Conservation (phyloP, 225 moss, liverwort and hornwort species). For the Rhytidiadelphus loreus region DNA sequence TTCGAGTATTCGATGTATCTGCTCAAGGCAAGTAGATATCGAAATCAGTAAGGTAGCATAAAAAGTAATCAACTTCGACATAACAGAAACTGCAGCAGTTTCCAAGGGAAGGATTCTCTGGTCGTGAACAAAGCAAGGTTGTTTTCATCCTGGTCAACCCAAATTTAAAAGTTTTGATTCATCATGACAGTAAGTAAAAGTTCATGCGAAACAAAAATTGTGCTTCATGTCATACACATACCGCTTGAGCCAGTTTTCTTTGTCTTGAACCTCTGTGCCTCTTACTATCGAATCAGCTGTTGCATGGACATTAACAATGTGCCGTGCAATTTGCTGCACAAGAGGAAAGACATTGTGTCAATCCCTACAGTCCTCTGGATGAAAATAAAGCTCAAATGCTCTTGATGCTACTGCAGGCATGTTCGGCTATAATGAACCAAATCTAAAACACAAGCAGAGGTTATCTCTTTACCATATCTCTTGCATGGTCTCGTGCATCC, state of each 20-base stretch:
- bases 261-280: conserved; percentile 66
- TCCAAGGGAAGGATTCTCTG: not conserved
- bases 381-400: not conserved
- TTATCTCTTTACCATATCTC: conserved; percentile 59
- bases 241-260: conserved; percentile 87
- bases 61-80: not conserved
- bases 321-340: conserved; percentile 72
- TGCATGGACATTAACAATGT: conserved; percentile 88
- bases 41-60: not conserved
- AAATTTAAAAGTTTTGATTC: not conserved
- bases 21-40: not conserved
- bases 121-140: not conserved
- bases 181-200: not conserved
- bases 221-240: not conserved
- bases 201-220: not conserved
- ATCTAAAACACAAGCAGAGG: not conserved
- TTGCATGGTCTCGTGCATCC: conserved; percentile 77
- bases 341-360: not conserved
- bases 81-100: not conserved
- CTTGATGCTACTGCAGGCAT: not conserved
- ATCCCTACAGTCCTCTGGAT: not conserved
- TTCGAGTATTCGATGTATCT: conserved; percentile 77
- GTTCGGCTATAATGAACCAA: not conserved
- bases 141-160: not conserved
- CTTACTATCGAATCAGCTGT: conserved; percentile 70